Percentiles rank a stretch among this genome's conserved stretches.
These are phyloP conservation scores for Zygoascus flipseniorum DNA, from an alignment of 805 yeast species.

Conservation along the genomic window DNA sequence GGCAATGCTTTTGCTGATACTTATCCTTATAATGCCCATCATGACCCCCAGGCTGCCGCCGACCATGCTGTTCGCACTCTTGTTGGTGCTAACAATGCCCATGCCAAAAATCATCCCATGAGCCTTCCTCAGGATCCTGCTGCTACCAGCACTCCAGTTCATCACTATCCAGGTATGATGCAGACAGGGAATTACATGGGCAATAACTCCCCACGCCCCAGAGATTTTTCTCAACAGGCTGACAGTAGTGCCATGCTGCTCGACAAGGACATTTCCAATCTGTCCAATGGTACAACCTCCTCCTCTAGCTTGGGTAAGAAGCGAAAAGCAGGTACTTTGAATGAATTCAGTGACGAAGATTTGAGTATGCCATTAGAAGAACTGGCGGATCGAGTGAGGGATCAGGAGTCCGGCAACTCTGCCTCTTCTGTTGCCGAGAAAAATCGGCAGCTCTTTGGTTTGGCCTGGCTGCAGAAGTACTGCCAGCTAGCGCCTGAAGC, in stretches of 20 bases:
- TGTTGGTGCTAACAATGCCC: neutral
- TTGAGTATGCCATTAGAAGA: slow-evolving; percentile 11
- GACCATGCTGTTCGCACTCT: neutral
- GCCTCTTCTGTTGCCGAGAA: slow-evolving; percentile 21
- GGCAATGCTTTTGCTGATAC: neutral
- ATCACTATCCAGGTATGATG: neutral
- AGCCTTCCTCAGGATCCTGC: neutral
- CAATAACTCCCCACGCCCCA: neutral
- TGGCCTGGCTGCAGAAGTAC: slow-evolving; percentile 67
- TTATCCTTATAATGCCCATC: neutral
- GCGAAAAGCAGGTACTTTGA: neutral
- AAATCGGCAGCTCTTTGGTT: slow-evolving; percentile 60
- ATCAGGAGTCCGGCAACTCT: slow-evolving; percentile 11
- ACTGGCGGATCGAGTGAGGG: slow-evolving; percentile 13
- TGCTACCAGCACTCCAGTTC: neutral
- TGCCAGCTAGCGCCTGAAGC: slow-evolving; percentile 44
- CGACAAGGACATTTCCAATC: neutral
- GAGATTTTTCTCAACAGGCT: neutral
- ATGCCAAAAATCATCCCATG: neutral
- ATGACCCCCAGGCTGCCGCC: neutral
- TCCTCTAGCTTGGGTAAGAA: neutral
- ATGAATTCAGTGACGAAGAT: neutral
- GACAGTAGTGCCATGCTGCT: neutral
- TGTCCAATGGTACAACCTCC: neutral
- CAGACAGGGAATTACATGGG: neutral